These are phyloP conservation scores for Chytridiales sp. DNA, from an alignment of 371 early-diverging fungal species.

Conservation along the genomic window DNA sequence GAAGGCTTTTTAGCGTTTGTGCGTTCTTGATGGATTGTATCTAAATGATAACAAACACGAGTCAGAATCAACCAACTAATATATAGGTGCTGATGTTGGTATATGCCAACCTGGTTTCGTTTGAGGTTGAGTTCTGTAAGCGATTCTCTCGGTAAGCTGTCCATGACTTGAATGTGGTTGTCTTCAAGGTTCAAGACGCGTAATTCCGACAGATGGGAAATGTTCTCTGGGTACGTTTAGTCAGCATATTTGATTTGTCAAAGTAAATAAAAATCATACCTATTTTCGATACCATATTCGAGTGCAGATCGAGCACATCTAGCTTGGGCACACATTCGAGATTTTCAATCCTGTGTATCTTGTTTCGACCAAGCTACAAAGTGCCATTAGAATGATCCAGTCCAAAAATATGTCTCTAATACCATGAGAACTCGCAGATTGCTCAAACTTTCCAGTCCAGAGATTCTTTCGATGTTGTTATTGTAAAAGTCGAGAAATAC, in stretches of 20 bases:
- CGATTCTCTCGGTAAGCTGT: slow-evolving; percentile 17
- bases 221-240: too few species aligned
- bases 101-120: slow-evolving; percentile 41
- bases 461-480: slow-evolving; percentile 41
- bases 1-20: slow-evolving; percentile 16
- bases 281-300: slow-evolving; percentile 40
- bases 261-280: slow-evolving; percentile 15
- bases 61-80: neutral
- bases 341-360: slow-evolving; percentile 32
- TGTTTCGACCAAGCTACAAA: slow-evolving; percentile 41
- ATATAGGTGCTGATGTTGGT: neutral
- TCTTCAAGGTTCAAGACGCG: slow-evolving; percentile 49
- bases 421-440: slow-evolving; percentile 46
- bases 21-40: slow-evolving; percentile 15
- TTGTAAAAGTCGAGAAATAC: slow-evolving; percentile 50
- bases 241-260: neutral
- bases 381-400: neutral
- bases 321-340: slow-evolving; percentile 33
- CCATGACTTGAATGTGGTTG: slow-evolving; percentile 33
- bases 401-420: neutral
- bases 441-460: slow-evolving; percentile 31
- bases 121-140: slow-evolving; percentile 45
- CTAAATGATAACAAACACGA: slow-evolving; percentile 5
- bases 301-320: slow-evolving; percentile 48
- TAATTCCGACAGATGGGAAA: slow-evolving; percentile 33